Base-by-base conservation (phyloP, 176 grass and related monocot species). In the Coix lacrymajobi region DNA sequence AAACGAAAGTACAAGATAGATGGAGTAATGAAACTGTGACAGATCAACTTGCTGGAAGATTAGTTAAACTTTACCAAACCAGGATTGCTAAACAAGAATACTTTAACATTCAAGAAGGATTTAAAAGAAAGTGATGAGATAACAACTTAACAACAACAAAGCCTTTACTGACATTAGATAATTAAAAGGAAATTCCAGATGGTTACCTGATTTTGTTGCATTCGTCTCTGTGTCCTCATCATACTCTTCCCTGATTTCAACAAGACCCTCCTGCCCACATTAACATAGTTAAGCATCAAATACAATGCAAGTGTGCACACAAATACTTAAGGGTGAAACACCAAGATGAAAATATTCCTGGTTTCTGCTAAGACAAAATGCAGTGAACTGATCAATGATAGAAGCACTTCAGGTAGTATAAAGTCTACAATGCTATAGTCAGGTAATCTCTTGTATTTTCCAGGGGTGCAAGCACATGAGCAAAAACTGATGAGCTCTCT, bases 181-280 rank as follows among this genome's bases (percentile, higher is more conserved):
- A 34, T 70, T 81, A 78, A 57, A 78, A 6, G 58, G 26, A 68
- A 62, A 73, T 58, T 84, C 31, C 40, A 71, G 62, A 67, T 69
- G 74, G 7, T 63, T 83, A 92, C 89, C 93, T 79, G 77, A 77
- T 88, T 45, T 78, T 58, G 71, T 57, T 63, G 44, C 44, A 78
- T 73, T 56, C 13, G 75, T 80, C 71, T 93, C 82, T 39, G 41
- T 57, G 24, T 89, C 80, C 75, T 99, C 96, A 43, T 88, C 79
- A 65, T 92, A 99, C 63, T 96, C 96, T 83, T 98, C 93, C 84
- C 96, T 94, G 83, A 99, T 99, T 89, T 99, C 96, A 81, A 99
- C 81, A 79, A 99, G 91, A 80, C 93, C 97, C 56, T 94, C 97
- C 97, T 96, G 89, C 58, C 58, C 17, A 41, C 73, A 64, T 81